phyloP scores from a whole-genome alignment of 306 rosid species.

The Malus orientalis region DNA sequence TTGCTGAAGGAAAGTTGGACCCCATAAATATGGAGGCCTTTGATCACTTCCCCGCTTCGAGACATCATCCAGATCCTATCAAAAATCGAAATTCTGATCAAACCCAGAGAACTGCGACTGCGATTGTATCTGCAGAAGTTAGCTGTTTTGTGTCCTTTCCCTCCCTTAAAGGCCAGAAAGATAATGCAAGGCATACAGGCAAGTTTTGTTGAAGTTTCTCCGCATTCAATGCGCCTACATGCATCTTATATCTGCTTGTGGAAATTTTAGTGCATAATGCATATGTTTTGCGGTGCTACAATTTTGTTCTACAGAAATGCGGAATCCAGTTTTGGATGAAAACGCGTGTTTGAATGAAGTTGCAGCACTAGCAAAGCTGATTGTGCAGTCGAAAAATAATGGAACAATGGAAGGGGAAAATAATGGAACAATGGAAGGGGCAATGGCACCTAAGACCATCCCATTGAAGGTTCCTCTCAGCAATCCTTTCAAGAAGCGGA shows the following conservation, averaged over 20 bases:
- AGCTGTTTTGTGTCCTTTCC: constrained; percentile 46
- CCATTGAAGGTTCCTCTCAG: constrained; percentile 50
- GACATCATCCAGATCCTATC: constrained; percentile 18
- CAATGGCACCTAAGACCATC: neutral
- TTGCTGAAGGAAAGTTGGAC: constrained; percentile 79
- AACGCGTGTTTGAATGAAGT: constrained; percentile 34
- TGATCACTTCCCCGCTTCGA: constrained; percentile 31
- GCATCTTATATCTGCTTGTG: too few species aligned
- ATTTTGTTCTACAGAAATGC: constrained; percentile 31
- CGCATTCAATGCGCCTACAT: neutral
- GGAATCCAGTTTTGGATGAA: constrained; percentile 18
- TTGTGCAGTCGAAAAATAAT: constrained; percentile 30
- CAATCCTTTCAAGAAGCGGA: constrained; percentile 74
- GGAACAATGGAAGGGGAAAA: constrained; percentile 17
- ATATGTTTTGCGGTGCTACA: too few species aligned
- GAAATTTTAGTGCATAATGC: too few species aligned
- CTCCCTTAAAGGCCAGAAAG: constrained; percentile 28
- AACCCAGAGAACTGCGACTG: constrained; percentile 27
- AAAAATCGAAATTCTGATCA: constrained; percentile 23
- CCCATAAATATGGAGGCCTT: constrained; percentile 78
- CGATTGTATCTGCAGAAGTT: constrained; percentile 19
- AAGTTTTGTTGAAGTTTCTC: constrained; percentile 18
- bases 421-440: constrained; percentile 16
- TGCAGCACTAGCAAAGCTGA: constrained; percentile 51
- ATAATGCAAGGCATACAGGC: constrained; percentile 30